Percentiles rank a stretch among this genome's conserved stretches.
Conservation (phyloP, 2,329 filamentous ascomycete genomes). For the Spiromastix sp. region DNA sequence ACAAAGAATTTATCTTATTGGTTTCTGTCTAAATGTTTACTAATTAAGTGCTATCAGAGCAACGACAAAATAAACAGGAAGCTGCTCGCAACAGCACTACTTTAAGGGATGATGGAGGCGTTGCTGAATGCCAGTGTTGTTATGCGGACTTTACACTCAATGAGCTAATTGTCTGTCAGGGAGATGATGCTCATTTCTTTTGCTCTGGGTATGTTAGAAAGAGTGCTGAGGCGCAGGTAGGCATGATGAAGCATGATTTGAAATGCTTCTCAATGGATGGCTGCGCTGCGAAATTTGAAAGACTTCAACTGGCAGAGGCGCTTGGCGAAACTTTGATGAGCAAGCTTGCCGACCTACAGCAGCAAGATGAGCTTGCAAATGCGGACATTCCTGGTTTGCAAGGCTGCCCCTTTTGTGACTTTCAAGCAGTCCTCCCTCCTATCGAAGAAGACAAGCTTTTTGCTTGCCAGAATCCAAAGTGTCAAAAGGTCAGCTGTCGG, state of each 20-base stretch:
- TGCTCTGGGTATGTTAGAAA: slow-evolving; percentile 56
- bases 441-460: slow-evolving; percentile 63
- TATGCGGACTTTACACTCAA: slow-evolving; percentile 57
- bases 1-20: too few relatives aligned
- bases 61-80: background rate
- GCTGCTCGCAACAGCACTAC: background rate
- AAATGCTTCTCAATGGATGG: slow-evolving; percentile 60
- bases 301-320: slow-evolving; percentile 44
- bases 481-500: slow-evolving; percentile 54
- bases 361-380: slow-evolving; percentile 56
- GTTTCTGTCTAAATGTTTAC: too few relatives aligned
- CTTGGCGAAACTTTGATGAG: slow-evolving; percentile 48
- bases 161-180: slow-evolving; percentile 58
- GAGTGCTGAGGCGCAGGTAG: slow-evolving; percentile 59
- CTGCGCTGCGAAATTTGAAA: slow-evolving; percentile 53
- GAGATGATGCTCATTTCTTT: slow-evolving; percentile 52
- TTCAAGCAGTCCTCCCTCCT: slow-evolving; percentile 61
- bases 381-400: slow-evolving; percentile 63
- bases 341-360: slow-evolving; percentile 61
- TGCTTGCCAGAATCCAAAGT: slow-evolving; percentile 56
- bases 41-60: too few relatives aligned
- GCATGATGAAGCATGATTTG: slow-evolving; percentile 57
- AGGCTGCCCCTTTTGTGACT: slow-evolving; percentile 73
- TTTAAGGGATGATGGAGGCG: slow-evolving; percentile 37
- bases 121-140: slow-evolving; percentile 64